phyloP scores from a whole-genome alignment of 257 asterid genomes.

The Apocynum venetum region DNA sequence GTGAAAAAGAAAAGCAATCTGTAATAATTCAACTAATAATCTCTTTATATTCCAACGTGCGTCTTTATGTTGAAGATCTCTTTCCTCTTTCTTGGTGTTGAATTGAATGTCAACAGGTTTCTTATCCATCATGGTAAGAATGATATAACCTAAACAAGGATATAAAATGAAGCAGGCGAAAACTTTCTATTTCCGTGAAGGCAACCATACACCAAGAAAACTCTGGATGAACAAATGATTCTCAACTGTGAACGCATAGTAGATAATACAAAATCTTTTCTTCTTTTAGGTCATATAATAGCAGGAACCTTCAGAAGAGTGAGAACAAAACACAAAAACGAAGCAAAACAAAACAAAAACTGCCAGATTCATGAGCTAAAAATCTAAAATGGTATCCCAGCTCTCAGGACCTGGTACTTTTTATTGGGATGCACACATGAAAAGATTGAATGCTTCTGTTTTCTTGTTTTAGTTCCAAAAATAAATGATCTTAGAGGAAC shows the following conservation, averaged over 20 bases:
- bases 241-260: not conserved
- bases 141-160: not conserved
- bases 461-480: conserved; percentile 68
- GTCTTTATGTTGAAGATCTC: not conserved
- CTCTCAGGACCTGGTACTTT: conserved; percentile 54
- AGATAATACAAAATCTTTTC: not conserved
- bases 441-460: conserved; percentile 63
- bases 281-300: not conserved
- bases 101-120: not conserved
- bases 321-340: not conserved
- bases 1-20: not conserved
- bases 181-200: not conserved
- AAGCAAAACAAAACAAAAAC: not conserved
- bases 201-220: not conserved
- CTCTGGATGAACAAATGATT: conserved; percentile 6
- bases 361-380: conserved; percentile 15
- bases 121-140: not conserved
- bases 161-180: not conserved
- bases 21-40: not conserved
- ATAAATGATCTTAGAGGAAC: conserved; percentile 68
- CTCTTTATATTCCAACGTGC: not conserved
- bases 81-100: not conserved
- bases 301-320: not conserved
- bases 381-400: conserved; percentile 37
- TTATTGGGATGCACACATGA: conserved; percentile 53